Conservation (phyloP, 306 rosid species). For the Sicyos edulis region DNA sequence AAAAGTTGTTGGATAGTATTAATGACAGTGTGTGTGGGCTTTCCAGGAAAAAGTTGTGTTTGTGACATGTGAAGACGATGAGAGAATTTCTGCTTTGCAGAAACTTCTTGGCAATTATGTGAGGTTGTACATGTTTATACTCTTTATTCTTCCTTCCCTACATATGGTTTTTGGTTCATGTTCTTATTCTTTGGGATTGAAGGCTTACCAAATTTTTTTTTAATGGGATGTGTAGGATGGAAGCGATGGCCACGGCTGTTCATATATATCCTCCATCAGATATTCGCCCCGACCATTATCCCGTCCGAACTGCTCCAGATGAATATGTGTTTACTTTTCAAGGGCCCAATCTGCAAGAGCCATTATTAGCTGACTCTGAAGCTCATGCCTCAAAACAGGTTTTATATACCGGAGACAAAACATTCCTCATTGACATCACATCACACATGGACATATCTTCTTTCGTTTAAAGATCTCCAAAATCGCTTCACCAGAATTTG, state of each 20-base stretch:
- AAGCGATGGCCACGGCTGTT: constrained; percentile 72
- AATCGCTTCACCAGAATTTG: neutral
- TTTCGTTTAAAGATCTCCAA: neutral
- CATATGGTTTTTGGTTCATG: neutral
- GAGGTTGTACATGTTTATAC: constrained; percentile 42
- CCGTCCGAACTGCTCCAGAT: constrained; percentile 36
- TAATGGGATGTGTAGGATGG: constrained; percentile 52
- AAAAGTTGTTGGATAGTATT: constrained; percentile 11
- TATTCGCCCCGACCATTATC: constrained; percentile 28
- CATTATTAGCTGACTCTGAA: constrained; percentile 43
- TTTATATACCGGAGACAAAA: constrained; percentile 16
- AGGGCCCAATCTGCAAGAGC: constrained; percentile 21
- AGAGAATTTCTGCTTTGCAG: constrained; percentile 45
- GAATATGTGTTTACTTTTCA: constrained; percentile 29
- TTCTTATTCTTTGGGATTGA: constrained; percentile 18
- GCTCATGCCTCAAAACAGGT: constrained; percentile 48
- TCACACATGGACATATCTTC: neutral
- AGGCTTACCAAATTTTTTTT: constrained; percentile 21
- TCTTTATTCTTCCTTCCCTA: neutral
- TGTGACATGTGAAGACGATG: constrained; percentile 91
- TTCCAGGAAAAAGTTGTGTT: constrained; percentile 88
- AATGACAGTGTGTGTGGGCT: constrained; percentile 14
- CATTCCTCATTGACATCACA: constrained; percentile 13
- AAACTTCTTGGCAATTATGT: constrained; percentile 48
- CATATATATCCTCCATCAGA: constrained; percentile 41